Conservation (phyloP, 2,329 filamentous ascomycete genomes). For the Ophiostoma himal-ulmi region DNA sequence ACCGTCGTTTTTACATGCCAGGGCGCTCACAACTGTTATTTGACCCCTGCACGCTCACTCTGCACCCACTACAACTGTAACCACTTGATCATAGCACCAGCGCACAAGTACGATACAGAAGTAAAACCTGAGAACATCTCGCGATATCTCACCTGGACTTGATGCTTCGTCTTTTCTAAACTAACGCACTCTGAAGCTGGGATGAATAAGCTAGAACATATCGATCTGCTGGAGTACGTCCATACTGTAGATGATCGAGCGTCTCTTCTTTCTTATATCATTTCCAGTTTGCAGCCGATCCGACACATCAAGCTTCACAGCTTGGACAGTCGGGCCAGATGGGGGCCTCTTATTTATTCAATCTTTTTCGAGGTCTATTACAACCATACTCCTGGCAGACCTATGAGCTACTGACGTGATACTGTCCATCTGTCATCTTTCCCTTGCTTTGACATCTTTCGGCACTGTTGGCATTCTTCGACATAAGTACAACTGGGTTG, state of each 20-base stretch:
- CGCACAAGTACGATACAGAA: neutral
- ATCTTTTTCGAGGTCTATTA: neutral
- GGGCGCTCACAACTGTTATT: neutral
- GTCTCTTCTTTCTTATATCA: neutral
- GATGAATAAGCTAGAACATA: neutral
- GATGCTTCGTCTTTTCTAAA: neutral
- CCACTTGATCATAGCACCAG: neutral
- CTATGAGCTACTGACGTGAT: neutral
- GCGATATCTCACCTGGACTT: neutral
- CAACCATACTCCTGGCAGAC: neutral
- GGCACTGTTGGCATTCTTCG: neutral
- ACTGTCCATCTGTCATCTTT: neutral
- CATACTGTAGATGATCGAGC: neutral
- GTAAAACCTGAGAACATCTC: neutral
- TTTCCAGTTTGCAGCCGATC: neutral
- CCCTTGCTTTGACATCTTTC: neutral
- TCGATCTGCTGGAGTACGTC: neutral
- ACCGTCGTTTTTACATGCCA: slow-evolving; percentile 14
- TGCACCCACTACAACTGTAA: slow-evolving; percentile 8
- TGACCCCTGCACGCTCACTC: slow-evolving; percentile 10
- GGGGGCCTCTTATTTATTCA: too few species aligned
- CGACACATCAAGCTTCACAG: neutral
- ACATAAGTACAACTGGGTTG: neutral
- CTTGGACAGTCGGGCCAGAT: neutral
- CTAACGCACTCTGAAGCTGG: neutral